phyloP scores from a whole-genome alignment of 441 rosid species.

The Daphne laureola region DNA sequence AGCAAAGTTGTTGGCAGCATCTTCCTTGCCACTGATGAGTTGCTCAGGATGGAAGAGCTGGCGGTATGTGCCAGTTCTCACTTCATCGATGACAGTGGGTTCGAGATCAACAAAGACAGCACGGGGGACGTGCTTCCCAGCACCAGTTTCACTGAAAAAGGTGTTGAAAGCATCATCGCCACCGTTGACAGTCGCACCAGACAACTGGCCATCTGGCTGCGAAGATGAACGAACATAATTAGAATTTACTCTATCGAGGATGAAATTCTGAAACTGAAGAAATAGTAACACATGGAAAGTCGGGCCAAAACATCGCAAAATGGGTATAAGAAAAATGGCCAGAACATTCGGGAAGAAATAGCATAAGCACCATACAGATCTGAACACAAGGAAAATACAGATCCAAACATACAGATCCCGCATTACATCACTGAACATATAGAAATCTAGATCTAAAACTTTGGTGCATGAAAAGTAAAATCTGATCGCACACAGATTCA shows the following conservation, averaged over 20 bases:
- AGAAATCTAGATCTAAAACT: too few relatives aligned
- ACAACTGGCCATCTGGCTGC: constrained; percentile 25
- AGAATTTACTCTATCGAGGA: not conserved
- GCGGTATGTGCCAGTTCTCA: constrained; percentile 20
- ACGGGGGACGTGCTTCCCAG: constrained; percentile 24
- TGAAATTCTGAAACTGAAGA: too few relatives aligned
- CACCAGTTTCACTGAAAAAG: constrained; percentile 25
- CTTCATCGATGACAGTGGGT: constrained; percentile 26
- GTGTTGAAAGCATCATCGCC: constrained; percentile 25
- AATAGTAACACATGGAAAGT: too few relatives aligned
- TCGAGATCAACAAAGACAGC: constrained; percentile 22
- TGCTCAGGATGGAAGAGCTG: constrained; percentile 24
- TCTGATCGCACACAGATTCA: too few relatives aligned
- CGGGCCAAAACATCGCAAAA: too few relatives aligned
- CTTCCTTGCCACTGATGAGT: constrained; percentile 23
- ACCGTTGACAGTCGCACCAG: constrained; percentile 11
- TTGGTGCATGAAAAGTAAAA: too few relatives aligned
- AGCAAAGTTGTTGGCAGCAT: constrained; percentile 27
- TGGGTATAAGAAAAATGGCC: too few relatives aligned
- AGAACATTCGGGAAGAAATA: too few relatives aligned
- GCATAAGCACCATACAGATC: too few relatives aligned
- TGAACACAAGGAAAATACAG: too few relatives aligned
- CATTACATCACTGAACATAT: too few relatives aligned
- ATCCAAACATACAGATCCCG: too few relatives aligned
- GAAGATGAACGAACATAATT: not conserved